Conservation (phyloP, 2,329 filamentous ascomycete genomes). For the Chaetomiaceae sp. region DNA sequence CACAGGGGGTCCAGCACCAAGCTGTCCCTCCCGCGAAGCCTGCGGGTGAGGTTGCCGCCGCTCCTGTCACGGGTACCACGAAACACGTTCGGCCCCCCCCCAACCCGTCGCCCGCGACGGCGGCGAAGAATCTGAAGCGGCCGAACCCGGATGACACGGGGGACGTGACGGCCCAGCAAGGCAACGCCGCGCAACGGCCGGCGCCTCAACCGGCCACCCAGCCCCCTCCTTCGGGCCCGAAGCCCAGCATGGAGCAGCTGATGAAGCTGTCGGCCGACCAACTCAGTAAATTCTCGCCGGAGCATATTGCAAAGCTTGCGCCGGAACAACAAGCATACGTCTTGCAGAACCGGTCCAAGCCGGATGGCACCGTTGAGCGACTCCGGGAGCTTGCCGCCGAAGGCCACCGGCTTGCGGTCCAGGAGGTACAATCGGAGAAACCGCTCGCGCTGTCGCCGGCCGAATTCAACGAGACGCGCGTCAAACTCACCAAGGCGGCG, state of each 20-base stretch:
- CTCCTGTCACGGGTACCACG: constrained; percentile 19
- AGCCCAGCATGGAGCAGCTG: constrained; percentile 36
- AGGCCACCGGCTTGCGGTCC: constrained; percentile 32
- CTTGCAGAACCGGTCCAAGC: background rate
- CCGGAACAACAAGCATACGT: constrained; percentile 41
- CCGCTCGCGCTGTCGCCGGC: constrained; percentile 45
- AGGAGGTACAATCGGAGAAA: constrained; percentile 35
- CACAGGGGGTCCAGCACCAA: constrained; percentile 18
- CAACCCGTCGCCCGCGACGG: constrained; percentile 36
- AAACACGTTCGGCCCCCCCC: constrained; percentile 31
- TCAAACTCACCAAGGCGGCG: constrained; percentile 40
- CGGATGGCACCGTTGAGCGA: constrained; percentile 23
- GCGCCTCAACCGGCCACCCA: constrained; percentile 28
- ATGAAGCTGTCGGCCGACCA: constrained; percentile 42
- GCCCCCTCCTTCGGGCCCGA: constrained; percentile 6
- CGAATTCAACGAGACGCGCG: constrained; percentile 40
- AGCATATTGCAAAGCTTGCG: constrained; percentile 39
- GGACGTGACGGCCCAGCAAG: constrained; percentile 30
- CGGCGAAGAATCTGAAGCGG: constrained; percentile 47
- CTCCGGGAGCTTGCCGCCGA: constrained; percentile 31
- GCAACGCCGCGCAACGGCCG: constrained; percentile 25
- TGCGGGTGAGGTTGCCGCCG: constrained; percentile 1
- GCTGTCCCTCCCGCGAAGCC: constrained; percentile 23
- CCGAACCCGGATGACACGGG: constrained; percentile 42
- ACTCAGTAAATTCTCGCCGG: constrained; percentile 31